Base-by-base conservation (phyloP, 495 filamentous ascomycete species). In the Xylaria venustula region DNA sequence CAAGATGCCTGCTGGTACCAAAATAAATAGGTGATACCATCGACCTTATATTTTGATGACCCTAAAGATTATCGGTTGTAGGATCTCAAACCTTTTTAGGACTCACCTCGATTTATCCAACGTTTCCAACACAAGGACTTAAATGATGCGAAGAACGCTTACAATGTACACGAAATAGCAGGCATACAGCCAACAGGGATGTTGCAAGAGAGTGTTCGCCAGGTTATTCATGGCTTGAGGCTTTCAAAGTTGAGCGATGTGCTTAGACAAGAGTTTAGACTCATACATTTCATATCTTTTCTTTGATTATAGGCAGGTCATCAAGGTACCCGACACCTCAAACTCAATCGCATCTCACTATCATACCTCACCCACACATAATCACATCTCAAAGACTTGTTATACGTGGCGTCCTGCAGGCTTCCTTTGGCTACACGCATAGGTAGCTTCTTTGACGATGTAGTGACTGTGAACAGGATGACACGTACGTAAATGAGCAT, bases 1-100 rank as follows among this genome's bases (percentile, higher is more conserved):
- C 26, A 40, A 32, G 8, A 26, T 63, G 15, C 66, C 63, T 15
- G 25, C 36, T 19, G 46, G 19, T 6, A 46, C 12, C 50, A 63
- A 56, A 20, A 36, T 56, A 2, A 71, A 48, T 20, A 30, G 57
- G 45, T 55, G 64, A 62, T 63, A 60, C 59, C 61, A 17, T n/a
- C n/a, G n/a, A n/a, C n/a, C n/a, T n/a, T n/a, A n/a, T n/a, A n/a
- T n/a, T n/a, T n/a, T n/a, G n/a, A n/a, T n/a, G n/a, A n/a, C n/a
- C n/a, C n/a, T n/a, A n/a, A n/a, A n/a, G n/a, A n/a, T n/a, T n/a
- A n/a, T n/a, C n/a, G n/a, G n/a, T n/a, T n/a, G n/a, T n/a, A n/a
- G n/a, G n/a, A n/a, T n/a, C n/a, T n/a, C n/a, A n/a, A n/a, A n/a
- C n/a, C n/a, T n/a, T n/a, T n/a, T 34, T 34, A 5, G 11, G 11